Evolutionary conservation across 2,329 filamentous ascomycete species (phyloP).

Genomic region (Blumeria hordei): DNA sequence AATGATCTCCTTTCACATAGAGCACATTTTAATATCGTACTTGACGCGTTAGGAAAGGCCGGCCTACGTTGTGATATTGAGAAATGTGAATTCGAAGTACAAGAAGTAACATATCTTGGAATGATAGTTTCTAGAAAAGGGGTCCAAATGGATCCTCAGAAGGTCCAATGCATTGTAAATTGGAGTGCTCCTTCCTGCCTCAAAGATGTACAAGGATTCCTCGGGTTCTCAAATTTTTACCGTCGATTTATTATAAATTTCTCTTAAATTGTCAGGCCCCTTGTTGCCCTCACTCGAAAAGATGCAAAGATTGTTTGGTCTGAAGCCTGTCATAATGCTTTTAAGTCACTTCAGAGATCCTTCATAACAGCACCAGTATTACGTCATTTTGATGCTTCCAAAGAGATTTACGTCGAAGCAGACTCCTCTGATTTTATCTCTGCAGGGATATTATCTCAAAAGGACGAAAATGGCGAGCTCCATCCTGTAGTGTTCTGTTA

Average conservation of each 20-base stretch:
- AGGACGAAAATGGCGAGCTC: background rate
- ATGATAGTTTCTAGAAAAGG: background rate
- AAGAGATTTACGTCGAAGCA: background rate
- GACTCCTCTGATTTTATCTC: too few relatives aligned
- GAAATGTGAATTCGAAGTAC: background rate
- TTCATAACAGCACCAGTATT: background rate
- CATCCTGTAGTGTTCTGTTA: background rate
- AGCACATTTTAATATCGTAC: too few relatives aligned
- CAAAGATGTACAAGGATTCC: background rate
- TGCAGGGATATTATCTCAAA: background rate
- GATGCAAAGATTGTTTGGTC: background rate
- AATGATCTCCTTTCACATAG: background rate
- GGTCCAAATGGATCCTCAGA: too few relatives aligned
- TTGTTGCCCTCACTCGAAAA: background rate
- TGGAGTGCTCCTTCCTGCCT: background rate
- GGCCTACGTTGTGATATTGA: background rate
- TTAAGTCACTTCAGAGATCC: background rate
- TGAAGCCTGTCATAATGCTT: background rate
- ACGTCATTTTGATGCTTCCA: slow-evolving; percentile 1
- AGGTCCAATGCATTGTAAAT: background rate
- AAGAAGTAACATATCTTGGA: background rate
- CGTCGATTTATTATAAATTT: background rate
- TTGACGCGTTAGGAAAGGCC: background rate
- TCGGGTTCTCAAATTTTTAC: background rate
- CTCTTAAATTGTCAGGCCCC: background rate